A percentile compares a stretch with the other conserved stretches of the same genome.
Evolutionary conservation across 495 filamentous ascomycete genomes (phyloP).

Genomic region (Massariosphaeria phaeospora): DNA sequence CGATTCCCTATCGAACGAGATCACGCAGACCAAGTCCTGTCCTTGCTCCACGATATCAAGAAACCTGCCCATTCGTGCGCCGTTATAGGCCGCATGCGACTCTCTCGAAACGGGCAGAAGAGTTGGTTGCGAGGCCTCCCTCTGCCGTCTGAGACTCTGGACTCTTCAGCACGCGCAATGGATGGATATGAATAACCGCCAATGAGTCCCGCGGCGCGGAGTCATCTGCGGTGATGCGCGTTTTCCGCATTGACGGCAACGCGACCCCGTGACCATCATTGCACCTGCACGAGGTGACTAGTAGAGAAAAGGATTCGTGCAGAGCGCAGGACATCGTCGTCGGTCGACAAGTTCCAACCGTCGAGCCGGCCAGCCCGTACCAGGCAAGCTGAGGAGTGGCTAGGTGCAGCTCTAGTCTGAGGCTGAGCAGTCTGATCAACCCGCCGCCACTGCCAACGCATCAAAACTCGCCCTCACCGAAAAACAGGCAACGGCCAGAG

Average conservation of each 20-base stretch:
- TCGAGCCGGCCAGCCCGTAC: neutral
- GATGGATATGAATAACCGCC: constrained; percentile 7
- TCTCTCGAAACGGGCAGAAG: constrained; percentile 22
- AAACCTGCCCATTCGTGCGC: constrained; percentile 1
- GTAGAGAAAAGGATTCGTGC: too few relatives aligned
- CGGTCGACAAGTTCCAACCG: neutral
- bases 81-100: constrained; percentile 23
- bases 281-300: too few relatives aligned
- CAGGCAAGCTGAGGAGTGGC: constrained; percentile 17
- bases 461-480: constrained; percentile 21
- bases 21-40: neutral
- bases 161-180: constrained; percentile 11
- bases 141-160: neutral
- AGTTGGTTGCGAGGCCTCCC: constrained; percentile 17
- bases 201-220: constrained; percentile 12
- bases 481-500: neutral
- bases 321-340: too few relatives aligned
- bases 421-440: constrained; percentile 17
- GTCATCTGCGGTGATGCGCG: constrained; percentile 15
- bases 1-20: neutral
- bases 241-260: neutral
- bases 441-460: constrained; percentile 33
- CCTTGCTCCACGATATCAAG: too few relatives aligned
- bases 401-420: constrained; percentile 10
- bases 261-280: constrained; percentile 2